A percentile compares a stretch with the other conserved stretches of the same genome.
Conservation (phyloP, 441 rosid species). For the Raphanus hybrid region DNA sequence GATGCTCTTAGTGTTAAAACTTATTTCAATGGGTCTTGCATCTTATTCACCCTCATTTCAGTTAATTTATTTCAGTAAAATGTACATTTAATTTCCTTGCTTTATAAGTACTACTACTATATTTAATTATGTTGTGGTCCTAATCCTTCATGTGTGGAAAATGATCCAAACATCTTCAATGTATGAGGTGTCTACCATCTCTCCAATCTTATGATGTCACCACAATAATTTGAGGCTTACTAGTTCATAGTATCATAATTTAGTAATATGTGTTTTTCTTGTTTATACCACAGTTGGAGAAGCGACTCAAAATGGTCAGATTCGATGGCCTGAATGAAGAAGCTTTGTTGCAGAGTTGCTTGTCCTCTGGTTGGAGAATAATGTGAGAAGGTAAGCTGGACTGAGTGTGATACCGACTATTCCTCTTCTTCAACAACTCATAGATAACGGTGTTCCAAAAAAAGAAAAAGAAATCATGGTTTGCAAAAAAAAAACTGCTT, state of each 20-base stretch:
- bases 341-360: not conserved
- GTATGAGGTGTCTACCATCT: constrained; percentile 16
- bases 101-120: not conserved
- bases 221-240: constrained; percentile 17
- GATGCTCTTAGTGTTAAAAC: not conserved
- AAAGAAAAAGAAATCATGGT: no score
- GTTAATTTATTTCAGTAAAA: not conserved
- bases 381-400: not conserved
- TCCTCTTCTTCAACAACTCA: not conserved
- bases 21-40: constrained; percentile 13
- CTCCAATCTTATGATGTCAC: constrained; percentile 9
- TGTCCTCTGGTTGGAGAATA: not conserved
- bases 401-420: not conserved
- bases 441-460: not conserved
- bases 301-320: not conserved
- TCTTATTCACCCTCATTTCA: constrained; percentile 1
- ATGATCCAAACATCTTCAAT: constrained; percentile 13
- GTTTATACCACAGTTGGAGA: not conserved
- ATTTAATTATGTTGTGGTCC: constrained; percentile 27
- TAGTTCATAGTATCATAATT: not conserved
- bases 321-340: not conserved
- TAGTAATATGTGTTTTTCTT: not conserved
- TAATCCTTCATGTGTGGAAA: constrained; percentile 19
- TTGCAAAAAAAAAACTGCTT: no score
- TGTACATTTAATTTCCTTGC: not conserved